Base-by-base conservation (phyloP, 306 rosid genomes). In the Abrus precatorius region DNA sequence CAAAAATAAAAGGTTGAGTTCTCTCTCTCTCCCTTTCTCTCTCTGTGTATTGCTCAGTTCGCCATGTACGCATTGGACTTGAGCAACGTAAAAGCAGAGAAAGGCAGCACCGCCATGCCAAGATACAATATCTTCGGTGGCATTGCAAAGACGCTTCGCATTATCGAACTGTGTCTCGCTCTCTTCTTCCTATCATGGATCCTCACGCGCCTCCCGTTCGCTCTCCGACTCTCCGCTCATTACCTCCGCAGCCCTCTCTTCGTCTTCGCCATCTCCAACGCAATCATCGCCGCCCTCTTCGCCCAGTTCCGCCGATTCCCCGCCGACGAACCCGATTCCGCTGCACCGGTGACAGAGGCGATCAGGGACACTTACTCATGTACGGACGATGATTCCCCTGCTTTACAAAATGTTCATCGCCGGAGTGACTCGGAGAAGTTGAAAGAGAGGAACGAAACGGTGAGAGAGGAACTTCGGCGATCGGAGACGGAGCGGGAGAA, bases 241-340 rank as follows among this genome's bases (percentile, higher is more conserved):
- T 92, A 63, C 78, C 72, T 85, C 85, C 82, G 76, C 44, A 90
- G 83, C 41, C 93, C 93, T 32, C 90, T 86, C 87, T 90, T 91
- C 74, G 92, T 90, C 20, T 94, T 94, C 89, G 49, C 90, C 30
- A 36, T 92, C 60, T 92, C 84, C 77, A 88, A 94, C 86, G 90
- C 84, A 72, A 91, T 94, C 80, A 86, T 92, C 63, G 85, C 78
- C 64, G 75, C 97, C 5, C 88, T 92, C 11, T 5, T 91, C 20
- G 85, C 86, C 75, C 91, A 91, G 4, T 90, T 93, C 66, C 76
- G 83, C 33, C 70, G 62, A 32, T 57, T 56, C 85, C 9, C 72
- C 7, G 8, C 49, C 5, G 3, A 56, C 60, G 30, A 83, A 55
- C 4, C 29, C 13, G 56, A 76, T 34, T 41, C 64, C n/a, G 11